Evolutionary conservation across 352 stramenopile species (phyloP).

Genomic region (Stramenopiles sp.): DNA sequence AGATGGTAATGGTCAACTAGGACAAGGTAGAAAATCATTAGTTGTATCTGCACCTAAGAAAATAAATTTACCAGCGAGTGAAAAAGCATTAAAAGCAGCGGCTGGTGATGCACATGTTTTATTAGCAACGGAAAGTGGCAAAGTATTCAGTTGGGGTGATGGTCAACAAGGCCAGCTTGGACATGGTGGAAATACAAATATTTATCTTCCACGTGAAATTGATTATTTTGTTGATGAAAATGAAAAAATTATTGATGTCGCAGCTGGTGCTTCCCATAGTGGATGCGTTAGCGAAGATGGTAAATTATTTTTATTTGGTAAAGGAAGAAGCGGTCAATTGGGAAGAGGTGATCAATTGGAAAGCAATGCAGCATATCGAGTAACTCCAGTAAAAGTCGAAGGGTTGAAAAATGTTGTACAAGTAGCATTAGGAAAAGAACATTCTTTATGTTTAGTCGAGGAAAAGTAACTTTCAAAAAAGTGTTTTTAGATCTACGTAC

Average conservation of each 20-base stretch:
- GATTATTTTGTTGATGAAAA: no score
- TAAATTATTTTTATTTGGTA: conserved; percentile 42
- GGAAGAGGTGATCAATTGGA: conserved; percentile 22
- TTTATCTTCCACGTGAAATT: no score
- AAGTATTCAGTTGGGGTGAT: conserved; percentile 42
- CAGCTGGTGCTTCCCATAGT: conserved; percentile 53
- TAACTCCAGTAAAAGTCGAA: not conserved
- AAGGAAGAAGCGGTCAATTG: conserved; percentile 41
- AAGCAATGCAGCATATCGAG: no score
- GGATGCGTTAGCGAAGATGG: conserved; percentile 39
- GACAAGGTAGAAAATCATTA: conserved; percentile 43
- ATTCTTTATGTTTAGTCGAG: no score
- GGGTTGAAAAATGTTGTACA: conserved; percentile 13
- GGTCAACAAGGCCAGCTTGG: conserved; percentile 59
- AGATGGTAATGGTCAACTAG: conserved; percentile 49
- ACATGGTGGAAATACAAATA: no score
- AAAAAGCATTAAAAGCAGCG: no score
- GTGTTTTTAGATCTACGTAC: no score
- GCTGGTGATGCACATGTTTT: conserved; percentile 48
- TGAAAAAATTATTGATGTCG: no score
- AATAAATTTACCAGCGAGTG: no score
- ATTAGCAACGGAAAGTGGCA: conserved; percentile 32
- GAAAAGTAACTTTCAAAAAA: no score
- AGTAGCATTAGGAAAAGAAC: conserved; percentile 28
- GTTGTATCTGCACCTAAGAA: no score